These are phyloP conservation scores for Cytospora piceicola DNA, from an alignment of 2,329 filamentous ascomycete species.

Conservation along the genomic window DNA sequence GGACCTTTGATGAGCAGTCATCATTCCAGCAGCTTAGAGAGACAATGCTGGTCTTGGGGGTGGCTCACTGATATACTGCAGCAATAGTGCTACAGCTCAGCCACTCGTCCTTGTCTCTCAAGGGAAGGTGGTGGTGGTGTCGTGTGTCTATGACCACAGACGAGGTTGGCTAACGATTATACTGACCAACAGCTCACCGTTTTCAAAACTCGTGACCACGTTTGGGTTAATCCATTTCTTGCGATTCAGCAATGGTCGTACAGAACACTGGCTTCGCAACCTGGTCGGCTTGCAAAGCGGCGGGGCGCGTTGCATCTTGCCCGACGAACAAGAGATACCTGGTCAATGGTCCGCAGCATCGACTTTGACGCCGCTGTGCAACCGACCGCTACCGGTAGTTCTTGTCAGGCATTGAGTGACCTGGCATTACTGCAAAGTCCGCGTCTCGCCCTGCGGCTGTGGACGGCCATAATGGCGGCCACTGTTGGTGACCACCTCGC, in stretches of 20 bases:
- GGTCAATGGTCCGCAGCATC: not conserved
- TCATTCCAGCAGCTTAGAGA: conserved; percentile 1
- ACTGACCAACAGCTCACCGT: not conserved
- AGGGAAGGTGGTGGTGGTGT: not conserved
- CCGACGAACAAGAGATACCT: not conserved
- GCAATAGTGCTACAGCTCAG: conserved; percentile 14
- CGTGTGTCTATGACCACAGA: conserved; percentile 2
- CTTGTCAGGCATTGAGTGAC: not conserved
- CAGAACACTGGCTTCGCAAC: not conserved
- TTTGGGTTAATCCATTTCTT: conserved; percentile 14
- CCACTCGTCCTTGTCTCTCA: conserved; percentile 8
- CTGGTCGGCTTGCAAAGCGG: conserved; percentile 3
- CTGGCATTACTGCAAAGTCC: not conserved
- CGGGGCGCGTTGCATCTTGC: not conserved
- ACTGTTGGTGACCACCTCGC: not conserved
- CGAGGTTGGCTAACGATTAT: not conserved
- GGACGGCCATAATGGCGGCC: not conserved
- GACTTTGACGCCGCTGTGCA: not conserved
- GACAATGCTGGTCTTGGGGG: conserved; percentile 4
- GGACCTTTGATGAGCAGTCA: conserved; percentile 6
- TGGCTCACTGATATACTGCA: conserved; percentile 7
- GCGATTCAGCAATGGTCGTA: not conserved
- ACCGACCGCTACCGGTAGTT: not conserved
- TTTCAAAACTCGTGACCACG: not conserved
- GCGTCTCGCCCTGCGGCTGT: not conserved